Evolutionary conservation across 2,329 filamentous ascomycete genomes (phyloP).

Genomic region (Fusarium miscanthi): DNA sequence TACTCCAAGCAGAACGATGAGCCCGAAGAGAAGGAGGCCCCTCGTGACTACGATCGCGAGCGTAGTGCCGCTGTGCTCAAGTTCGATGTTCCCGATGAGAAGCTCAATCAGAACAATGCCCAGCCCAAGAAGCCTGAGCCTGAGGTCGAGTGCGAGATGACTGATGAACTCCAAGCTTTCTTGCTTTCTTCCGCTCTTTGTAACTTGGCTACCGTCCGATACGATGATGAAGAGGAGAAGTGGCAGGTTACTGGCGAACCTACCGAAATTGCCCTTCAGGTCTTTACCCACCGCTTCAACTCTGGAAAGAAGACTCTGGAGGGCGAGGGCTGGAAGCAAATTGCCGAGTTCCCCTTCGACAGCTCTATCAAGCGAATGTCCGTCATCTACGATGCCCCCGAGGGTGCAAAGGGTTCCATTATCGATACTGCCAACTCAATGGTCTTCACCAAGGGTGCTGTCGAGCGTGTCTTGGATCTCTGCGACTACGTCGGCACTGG

Average conservation of each 20-base stretch:
- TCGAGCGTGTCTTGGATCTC: constrained; percentile 69
- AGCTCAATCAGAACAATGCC: constrained; percentile 55
- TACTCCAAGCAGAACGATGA: constrained; percentile 54
- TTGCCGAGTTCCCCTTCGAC: constrained; percentile 82
- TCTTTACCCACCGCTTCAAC: constrained; percentile 77
- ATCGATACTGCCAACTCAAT: constrained; percentile 59
- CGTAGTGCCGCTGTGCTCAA: constrained; percentile 69
- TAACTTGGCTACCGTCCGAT: constrained; percentile 71
- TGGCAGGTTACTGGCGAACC: constrained; percentile 78
- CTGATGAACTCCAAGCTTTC: constrained; percentile 62
- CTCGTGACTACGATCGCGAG: constrained; percentile 69
- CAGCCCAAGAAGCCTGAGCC: constrained; percentile 40
- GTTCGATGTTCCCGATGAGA: constrained; percentile 71
- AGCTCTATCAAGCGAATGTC: constrained; percentile 84
- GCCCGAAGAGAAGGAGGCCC: constrained; percentile 52
- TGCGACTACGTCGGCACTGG: constrained; percentile 61
- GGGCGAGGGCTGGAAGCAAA: constrained; percentile 67
- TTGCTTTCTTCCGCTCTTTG: constrained; percentile 70
- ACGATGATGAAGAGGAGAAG: constrained; percentile 62
- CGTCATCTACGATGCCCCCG: constrained; percentile 71
- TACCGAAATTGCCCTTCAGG: constrained; percentile 81
- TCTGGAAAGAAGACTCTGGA: constrained; percentile 66
- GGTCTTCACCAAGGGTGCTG: constrained; percentile 72
- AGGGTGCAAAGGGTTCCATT: constrained; percentile 52
- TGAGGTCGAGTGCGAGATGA: constrained; percentile 58